A percentile compares a stretch with the other conserved stretches of the same genome.
Evolutionary conservation across 306 rosid genomes (phyloP).

Genomic region (Bauhinia variegata): DNA sequence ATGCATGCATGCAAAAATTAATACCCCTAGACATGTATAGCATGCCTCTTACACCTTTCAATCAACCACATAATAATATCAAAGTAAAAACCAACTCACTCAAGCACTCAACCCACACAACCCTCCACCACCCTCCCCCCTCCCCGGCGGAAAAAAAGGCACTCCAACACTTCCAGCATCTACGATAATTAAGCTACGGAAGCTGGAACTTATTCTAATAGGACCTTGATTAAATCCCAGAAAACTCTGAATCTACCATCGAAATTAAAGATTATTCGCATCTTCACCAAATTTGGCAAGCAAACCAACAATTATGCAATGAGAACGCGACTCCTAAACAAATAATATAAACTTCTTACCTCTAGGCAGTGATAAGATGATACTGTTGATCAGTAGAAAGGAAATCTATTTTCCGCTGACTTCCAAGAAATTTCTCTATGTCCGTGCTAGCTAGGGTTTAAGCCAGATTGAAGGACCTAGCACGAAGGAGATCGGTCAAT

Average conservation of each 20-base stretch:
- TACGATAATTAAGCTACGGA: neutral
- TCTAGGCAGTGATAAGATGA: neutral
- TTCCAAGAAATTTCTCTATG: neutral
- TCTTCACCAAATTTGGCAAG: neutral
- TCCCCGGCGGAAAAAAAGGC: too few species aligned
- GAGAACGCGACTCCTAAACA: neutral
- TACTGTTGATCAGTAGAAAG: neutral
- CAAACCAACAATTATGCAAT: neutral
- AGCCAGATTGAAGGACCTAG: constrained; percentile 9
- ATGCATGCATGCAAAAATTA: neutral
- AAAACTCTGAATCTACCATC: neutral
- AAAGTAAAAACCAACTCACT: neutral
- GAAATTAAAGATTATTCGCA: neutral
- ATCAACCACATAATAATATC: neutral
- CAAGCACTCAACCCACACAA: neutral
- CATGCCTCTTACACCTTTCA: neutral
- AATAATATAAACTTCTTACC: constrained; percentile 11
- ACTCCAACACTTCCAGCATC: too few species aligned
- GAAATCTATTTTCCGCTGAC: neutral
- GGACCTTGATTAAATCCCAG: neutral
- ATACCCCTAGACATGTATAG: constrained; percentile 3
- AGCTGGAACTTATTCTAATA: neutral
- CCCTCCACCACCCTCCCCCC: neutral
- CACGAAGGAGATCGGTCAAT: neutral
- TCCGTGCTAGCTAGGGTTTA: constrained; percentile 52